Percentiles rank a stretch among this genome's conserved stretches.
Conservation (phyloP, 73 alveolate species). For the Breviolum minutum region DNA sequence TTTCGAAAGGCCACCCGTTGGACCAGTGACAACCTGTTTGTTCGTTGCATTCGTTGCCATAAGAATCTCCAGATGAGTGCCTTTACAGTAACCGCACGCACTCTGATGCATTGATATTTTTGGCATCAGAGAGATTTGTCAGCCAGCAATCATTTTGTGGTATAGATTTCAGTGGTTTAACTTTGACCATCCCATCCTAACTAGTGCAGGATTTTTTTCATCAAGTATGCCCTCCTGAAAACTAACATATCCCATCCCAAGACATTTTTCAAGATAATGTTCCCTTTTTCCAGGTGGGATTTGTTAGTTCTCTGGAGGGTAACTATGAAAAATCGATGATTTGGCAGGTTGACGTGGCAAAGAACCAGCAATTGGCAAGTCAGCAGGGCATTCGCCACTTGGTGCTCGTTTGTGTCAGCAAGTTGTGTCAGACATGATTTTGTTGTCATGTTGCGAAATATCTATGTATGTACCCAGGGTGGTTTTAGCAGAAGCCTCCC, state of each 20-base stretch:
- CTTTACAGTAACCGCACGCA: too few relatives aligned
- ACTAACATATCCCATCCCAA: too few relatives aligned
- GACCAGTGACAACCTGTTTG: neutral
- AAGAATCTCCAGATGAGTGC: too few relatives aligned
- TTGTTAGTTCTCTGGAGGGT: neutral
- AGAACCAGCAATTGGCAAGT: constrained; percentile 66
- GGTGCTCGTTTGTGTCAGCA: neutral
- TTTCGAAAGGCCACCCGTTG: constrained; percentile 48
- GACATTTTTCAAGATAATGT: too few relatives aligned
- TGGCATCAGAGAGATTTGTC: too few relatives aligned
- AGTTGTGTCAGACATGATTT: neutral
- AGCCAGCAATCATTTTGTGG: too few relatives aligned
- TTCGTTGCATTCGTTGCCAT: too few relatives aligned
- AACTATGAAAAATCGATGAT: neutral
- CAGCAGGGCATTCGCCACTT: constrained; percentile 68
- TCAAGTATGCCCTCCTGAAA: too few relatives aligned
- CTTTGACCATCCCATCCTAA: neutral
- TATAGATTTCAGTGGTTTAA: too few relatives aligned
- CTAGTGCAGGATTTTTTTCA: neutral
- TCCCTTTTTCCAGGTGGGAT: too few relatives aligned
- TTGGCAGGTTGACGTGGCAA: constrained; percentile 64
- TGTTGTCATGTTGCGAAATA: neutral
- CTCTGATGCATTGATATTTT: too few relatives aligned
- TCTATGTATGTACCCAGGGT: neutral
- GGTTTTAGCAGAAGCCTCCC: too few relatives aligned